These are phyloP conservation scores for Baorangia bicolor DNA, from an alignment of 768 basidiomycete species.

Conservation along the genomic window DNA sequence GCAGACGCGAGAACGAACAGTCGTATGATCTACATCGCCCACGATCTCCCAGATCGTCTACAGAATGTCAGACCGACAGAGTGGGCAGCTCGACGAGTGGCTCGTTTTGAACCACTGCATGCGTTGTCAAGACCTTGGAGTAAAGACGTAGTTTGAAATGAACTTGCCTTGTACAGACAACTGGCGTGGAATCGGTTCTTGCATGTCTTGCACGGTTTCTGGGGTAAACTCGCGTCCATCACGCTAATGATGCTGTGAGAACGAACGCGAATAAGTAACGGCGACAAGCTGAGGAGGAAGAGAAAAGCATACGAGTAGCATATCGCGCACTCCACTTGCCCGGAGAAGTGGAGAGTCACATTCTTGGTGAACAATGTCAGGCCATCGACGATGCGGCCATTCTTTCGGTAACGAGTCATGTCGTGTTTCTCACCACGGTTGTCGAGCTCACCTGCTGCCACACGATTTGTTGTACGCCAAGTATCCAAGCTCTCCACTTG, in stretches of 20 bases:
- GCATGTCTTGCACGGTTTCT: slow-evolving; percentile 91
- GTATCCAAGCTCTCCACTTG: slow-evolving; percentile 90
- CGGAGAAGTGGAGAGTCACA: slow-evolving; percentile 89
- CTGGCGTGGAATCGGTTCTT: slow-evolving; percentile 92
- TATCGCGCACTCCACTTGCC: slow-evolving; percentile 94
- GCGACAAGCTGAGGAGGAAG: background rate
- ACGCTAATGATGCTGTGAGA: slow-evolving; percentile 79
- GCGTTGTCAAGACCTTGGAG: background rate
- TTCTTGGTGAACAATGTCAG: slow-evolving; percentile 92
- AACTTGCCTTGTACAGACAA: slow-evolving; percentile 82
- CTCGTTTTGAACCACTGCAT: slow-evolving; percentile 84
- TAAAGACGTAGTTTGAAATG: background rate
- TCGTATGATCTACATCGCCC: background rate
- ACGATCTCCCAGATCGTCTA: slow-evolving; percentile 22
- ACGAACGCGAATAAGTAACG: background rate
- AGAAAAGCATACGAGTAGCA: slow-evolving; percentile 74
- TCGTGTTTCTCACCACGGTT: background rate
- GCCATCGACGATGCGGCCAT: slow-evolving; percentile 87
- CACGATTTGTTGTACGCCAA: slow-evolving; percentile 88
- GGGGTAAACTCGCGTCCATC: slow-evolving; percentile 83
- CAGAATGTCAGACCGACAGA: slow-evolving; percentile 84
- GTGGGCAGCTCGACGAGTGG: slow-evolving; percentile 87
- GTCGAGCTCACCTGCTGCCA: slow-evolving; percentile 70
- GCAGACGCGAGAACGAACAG: background rate
- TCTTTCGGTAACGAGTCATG: slow-evolving; percentile 44